Base-by-base conservation (phyloP, 345 rosid species). In the Excoecaria cochinchinensis region DNA sequence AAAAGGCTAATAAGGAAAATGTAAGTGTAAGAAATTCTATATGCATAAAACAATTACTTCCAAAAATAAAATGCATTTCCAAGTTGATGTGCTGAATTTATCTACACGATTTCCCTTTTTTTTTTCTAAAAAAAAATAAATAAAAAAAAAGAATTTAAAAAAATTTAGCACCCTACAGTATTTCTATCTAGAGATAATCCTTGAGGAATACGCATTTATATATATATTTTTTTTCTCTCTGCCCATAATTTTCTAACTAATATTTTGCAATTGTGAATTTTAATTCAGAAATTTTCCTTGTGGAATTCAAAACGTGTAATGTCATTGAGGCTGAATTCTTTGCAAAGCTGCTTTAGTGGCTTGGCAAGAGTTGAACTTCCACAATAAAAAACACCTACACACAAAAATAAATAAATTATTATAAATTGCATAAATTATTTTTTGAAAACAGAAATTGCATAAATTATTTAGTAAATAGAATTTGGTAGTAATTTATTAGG, bases 371-470 rank as follows among this genome's bases (percentile, higher is more conserved):
- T 79, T 40, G 90, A 85, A 79, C 99, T 95, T 81, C 99, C 99
- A 56, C 99, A 93, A 76, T 93, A 95, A 83, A 93, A 93, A 9
- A 95, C 98, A 56, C 98, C 99, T 95, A 82, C 84, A 84, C 68
- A 10, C 14, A 46, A 6, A 46, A 36, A 71, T 22, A 71, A 44
- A 44, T 8, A 42, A 31, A 42, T 42, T 42, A 42, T 42, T 31
- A 31, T 31, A 31, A 44, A 44, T 4, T 44, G 9, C 6, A 44
- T 56, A 17, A 56, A n/a, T 56, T 5, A 56, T 17, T 56, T 9
- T 31, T 31, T 31, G 31, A 31, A 31, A 31, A 31, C 31, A 31
- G 31, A 31, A 44, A 44, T 4, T 44, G 9, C 6, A 44, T 56
- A 17, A n/a, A n/a, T 56, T 5, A 56, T 17, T 56, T 9, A 48